A percentile compares a stretch with the other conserved stretches of the same genome.
Evolutionary conservation across 345 rosid genomes (phyloP).

Genomic region (Hevea brasiliensis): DNA sequence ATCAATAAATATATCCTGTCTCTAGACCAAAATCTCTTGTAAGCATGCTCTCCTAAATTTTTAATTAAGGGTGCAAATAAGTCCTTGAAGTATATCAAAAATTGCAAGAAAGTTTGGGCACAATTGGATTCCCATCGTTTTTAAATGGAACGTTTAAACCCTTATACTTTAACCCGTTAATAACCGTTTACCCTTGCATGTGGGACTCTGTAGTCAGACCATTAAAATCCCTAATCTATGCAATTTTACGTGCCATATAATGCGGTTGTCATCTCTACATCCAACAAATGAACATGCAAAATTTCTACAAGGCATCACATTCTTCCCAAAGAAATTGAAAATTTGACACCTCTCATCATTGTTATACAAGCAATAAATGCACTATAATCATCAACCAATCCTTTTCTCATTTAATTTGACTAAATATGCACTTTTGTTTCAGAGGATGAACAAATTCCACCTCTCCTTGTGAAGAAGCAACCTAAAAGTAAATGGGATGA

Average conservation of each 20-base stretch:
- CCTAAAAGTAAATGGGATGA: constrained; percentile 81
- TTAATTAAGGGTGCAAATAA: too few species aligned
- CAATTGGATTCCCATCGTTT: too few species aligned
- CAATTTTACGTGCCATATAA: not conserved
- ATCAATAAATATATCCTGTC: too few species aligned
- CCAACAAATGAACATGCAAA: not conserved
- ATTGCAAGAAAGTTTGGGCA: too few species aligned
- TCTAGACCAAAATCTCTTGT: too few species aligned
- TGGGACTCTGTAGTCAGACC: too few species aligned
- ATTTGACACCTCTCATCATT: not conserved
- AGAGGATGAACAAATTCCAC: constrained; percentile 56
- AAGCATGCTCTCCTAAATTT: too few species aligned
- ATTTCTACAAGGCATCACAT: not conserved
- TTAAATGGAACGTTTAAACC: too few species aligned
- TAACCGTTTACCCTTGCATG: too few species aligned
- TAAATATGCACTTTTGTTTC: not conserved
- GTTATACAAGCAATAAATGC: not conserved
- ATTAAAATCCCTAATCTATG: too few species aligned
- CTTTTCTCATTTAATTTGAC: constrained; percentile 30
- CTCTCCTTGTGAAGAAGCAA: constrained; percentile 49
- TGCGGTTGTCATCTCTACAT: not conserved
- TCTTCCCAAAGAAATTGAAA: not conserved
- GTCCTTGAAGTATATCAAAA: too few species aligned
- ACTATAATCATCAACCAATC: constrained; percentile 30
- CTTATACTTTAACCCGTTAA: too few species aligned